A percentile compares a stretch with the other conserved stretches of the same genome.
Conservation (phyloP, 495 filamentous ascomycete genomes). For the Chaetomidium leptoderma region DNA sequence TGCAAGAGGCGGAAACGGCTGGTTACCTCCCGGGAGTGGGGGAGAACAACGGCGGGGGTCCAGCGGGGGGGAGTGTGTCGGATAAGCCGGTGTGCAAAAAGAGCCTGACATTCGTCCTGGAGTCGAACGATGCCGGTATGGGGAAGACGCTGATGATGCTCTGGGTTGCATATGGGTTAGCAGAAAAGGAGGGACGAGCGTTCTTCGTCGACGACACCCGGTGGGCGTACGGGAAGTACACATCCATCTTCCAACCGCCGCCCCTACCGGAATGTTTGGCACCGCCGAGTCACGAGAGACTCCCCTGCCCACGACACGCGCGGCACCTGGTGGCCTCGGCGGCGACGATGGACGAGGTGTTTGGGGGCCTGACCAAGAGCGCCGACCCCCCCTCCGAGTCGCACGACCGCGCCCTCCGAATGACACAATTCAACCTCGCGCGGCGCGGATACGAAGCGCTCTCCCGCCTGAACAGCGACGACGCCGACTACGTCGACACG, state of each 20-base stretch:
- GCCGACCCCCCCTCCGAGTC: slow-evolving; percentile 47
- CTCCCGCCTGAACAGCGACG: slow-evolving; percentile 56
- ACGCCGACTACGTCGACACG: slow-evolving; percentile 50
- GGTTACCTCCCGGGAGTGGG: slow-evolving; percentile 48
- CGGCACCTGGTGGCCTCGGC: slow-evolving; percentile 65
- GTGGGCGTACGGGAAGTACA: slow-evolving; percentile 72
- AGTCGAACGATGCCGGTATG: slow-evolving; percentile 61
- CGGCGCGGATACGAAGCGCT: slow-evolving; percentile 61
- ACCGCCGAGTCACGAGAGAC: slow-evolving; percentile 57
- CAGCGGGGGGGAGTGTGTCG: slow-evolving; percentile 23
- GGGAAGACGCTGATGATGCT: slow-evolving; percentile 65
- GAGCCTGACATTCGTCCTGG: slow-evolving; percentile 66
- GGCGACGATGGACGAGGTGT: slow-evolving; percentile 53
- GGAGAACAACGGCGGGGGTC: not conserved
- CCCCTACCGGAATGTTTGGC: slow-evolving; percentile 53
- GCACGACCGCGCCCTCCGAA: slow-evolving; percentile 31
- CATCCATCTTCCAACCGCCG: slow-evolving; percentile 59
- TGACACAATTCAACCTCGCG: slow-evolving; percentile 55
- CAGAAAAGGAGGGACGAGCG: slow-evolving; percentile 59
- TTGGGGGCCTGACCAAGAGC: slow-evolving; percentile 53
- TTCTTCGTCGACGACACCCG: slow-evolving; percentile 74
- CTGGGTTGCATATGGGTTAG: slow-evolving; percentile 73
- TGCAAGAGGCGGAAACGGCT: slow-evolving; percentile 55
- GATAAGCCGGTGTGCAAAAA: slow-evolving; percentile 54
- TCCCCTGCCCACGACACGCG: slow-evolving; percentile 67